Conservation (phyloP, 2,329 filamentous ascomycete genomes). For the Juglanconis sp. region DNA sequence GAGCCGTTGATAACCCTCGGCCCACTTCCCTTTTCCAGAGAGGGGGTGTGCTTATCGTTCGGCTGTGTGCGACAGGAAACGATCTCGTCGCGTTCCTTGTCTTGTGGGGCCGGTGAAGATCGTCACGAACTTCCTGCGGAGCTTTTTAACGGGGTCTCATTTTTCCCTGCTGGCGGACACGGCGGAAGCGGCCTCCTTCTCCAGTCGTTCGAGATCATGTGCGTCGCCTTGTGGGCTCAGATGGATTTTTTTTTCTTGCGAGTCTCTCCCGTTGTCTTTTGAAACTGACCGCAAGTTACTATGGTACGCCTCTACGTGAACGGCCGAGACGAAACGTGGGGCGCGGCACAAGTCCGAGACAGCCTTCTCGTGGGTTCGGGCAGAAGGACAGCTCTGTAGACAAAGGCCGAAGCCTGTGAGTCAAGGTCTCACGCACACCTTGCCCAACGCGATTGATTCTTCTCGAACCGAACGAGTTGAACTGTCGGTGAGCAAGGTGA, state of each 20-base stretch:
- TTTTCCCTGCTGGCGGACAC: constrained; percentile 8
- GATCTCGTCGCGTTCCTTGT: neutral
- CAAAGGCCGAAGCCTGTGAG: constrained; percentile 1
- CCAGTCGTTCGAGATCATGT: constrained; percentile 14
- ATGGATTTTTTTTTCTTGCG: neutral
- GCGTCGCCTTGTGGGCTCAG: constrained; percentile 9
- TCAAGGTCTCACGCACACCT: constrained; percentile 16
- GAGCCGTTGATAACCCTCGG: constrained; percentile 12
- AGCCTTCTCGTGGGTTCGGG: constrained; percentile 18
- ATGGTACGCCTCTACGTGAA: constrained; percentile 6
- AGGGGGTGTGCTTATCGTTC: constrained; percentile 12
- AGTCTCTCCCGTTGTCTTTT: constrained; percentile 4
- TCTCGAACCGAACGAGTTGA: constrained; percentile 5
- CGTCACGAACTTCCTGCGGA: constrained; percentile 8
- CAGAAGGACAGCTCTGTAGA: constrained; percentile 11
- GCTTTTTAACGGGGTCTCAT: constrained; percentile 6
- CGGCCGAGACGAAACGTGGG: constrained; percentile 19
- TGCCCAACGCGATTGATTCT: constrained; percentile 10
- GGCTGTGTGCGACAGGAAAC: constrained; percentile 12
- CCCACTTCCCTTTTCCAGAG: constrained; percentile 7
- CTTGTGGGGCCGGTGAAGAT: neutral
- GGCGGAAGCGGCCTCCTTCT: neutral
- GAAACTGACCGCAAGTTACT: constrained; percentile 17
- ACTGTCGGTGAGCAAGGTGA: constrained; percentile 17
- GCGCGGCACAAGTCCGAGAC: constrained; percentile 19